phyloP scores from a whole-genome alignment of 2,329 filamentous ascomycete species.

The Anthostomella pinea region DNA sequence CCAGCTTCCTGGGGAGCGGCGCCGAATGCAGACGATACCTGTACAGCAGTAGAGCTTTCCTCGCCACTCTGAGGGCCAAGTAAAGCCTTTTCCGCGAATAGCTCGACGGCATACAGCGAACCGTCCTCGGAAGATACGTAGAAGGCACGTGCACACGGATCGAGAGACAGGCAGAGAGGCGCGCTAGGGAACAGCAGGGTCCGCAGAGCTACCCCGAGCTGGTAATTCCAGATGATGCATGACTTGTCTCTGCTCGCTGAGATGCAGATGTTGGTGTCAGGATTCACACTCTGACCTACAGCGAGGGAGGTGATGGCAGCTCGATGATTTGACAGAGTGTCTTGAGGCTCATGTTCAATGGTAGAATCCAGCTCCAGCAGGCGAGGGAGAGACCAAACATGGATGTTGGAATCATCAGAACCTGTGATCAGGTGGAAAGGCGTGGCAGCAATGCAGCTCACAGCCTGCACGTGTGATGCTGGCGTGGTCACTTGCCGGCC shows the following conservation, averaged over 20 bases:
- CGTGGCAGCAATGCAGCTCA: conserved; percentile 72
- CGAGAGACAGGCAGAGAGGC: conserved; percentile 71
- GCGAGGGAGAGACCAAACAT: conserved; percentile 81
- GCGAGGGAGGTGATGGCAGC: conserved; percentile 66
- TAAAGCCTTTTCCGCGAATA: conserved; percentile 56
- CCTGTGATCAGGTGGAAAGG: conserved; percentile 73
- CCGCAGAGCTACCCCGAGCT: conserved; percentile 70
- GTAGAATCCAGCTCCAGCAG: conserved; percentile 62
- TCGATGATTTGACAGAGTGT: conserved; percentile 75
- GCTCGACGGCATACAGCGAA: conserved; percentile 74
- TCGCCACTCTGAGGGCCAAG: conserved; percentile 52
- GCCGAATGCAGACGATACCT: conserved; percentile 52
- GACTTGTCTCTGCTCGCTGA: conserved; percentile 85
- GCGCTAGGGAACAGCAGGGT: conserved; percentile 77
- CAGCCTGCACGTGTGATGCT: conserved; percentile 73
- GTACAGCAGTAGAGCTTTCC: conserved; percentile 56
- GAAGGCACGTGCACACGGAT: conserved; percentile 79
- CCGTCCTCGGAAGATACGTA: conserved; percentile 81
- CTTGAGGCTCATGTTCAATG: conserved; percentile 64
- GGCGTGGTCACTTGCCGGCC: conserved; percentile 74
- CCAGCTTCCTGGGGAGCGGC: conserved; percentile 63
- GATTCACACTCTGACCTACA: conserved; percentile 63
- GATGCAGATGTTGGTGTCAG: conserved; percentile 75
- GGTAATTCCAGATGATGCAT: conserved; percentile 90
- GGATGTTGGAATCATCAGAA: conserved; percentile 83